These are phyloP conservation scores for Nyssa sinensis DNA, from an alignment of 148 eudicot genomes.

Conservation along the genomic window DNA sequence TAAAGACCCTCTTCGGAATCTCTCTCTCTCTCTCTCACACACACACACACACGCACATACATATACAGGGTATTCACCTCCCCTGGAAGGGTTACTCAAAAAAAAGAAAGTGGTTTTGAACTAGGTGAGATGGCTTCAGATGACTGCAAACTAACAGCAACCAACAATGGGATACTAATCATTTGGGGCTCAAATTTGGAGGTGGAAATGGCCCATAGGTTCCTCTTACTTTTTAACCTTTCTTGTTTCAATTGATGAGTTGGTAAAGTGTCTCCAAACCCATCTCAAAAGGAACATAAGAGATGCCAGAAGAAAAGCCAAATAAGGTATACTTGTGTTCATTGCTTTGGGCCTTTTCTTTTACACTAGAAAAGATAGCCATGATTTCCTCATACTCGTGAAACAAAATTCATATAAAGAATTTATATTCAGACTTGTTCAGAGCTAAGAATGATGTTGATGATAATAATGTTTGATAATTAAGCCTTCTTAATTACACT, in stretches of 20 bases:
- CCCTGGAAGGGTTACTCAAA: neutral
- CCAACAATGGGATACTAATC: constrained; percentile 1
- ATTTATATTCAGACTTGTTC: constrained; percentile 17
- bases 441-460: constrained; percentile 24
- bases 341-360: constrained; percentile 7
- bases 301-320: constrained; percentile 20
- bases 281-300: constrained; percentile 23
- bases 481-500: constrained; percentile 17
- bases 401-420: constrained; percentile 21
- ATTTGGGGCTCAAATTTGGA: constrained; percentile 11
- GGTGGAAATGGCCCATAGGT: constrained; percentile 5
- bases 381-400: constrained; percentile 47
- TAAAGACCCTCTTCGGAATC: constrained; percentile 4
- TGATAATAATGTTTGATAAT: constrained; percentile 53
- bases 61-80: neutral
- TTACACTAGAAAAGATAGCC: constrained; percentile 31
- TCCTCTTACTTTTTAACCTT: neutral
- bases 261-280: constrained; percentile 25
- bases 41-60: no score
- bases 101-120: neutral
- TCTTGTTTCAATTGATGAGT: constrained; percentile 13
- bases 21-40: constrained; percentile 6
- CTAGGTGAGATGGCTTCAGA: neutral
- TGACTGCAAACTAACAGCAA: neutral
- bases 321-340: constrained; percentile 13